A percentile compares a stretch with the other conserved stretches of the same genome.
phyloP scores from a whole-genome alignment of 495 filamentous ascomycete genomes.

The Thermothielavioides terrestris region DNA sequence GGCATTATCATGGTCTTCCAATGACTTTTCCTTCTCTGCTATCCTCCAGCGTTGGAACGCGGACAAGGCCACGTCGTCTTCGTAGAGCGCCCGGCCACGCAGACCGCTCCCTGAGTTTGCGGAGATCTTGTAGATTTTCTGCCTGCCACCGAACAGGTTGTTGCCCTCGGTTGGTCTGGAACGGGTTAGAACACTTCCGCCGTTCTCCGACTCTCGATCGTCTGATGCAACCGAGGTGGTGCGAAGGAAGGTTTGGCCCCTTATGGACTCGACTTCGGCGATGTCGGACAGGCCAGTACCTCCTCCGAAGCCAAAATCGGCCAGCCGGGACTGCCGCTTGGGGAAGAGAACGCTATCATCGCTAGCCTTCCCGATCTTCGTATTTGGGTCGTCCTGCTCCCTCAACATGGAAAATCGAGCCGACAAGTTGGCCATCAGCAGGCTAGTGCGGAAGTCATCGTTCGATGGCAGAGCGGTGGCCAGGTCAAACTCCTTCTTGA shows the following conservation, averaged over 20 bases:
- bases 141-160: conserved; percentile 87
- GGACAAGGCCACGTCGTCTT: conserved; percentile 73
- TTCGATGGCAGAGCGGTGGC: conserved; percentile 63
- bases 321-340: conserved; percentile 65
- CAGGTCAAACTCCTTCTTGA: conserved; percentile 62
- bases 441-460: conserved; percentile 93
- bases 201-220: conserved; percentile 43
- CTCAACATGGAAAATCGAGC: conserved; percentile 93
- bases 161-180: conserved; percentile 84
- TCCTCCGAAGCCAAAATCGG: conserved; percentile 40
- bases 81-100: conserved; percentile 68
- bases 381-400: conserved; percentile 84
- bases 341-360: conserved; percentile 87
- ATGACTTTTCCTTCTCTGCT: conserved; percentile 45
- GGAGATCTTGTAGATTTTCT: conserved; percentile 91
- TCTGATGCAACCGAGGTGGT: conserved; percentile 54
- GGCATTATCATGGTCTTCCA: conserved; percentile 32
- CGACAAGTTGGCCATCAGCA: conserved; percentile 90
- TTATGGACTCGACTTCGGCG: conserved; percentile 76
- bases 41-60: conserved; percentile 63
- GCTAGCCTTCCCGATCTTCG: conserved; percentile 82
- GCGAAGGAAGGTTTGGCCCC: conserved; percentile 44
- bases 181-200: conserved; percentile 71
- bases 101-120: conserved; percentile 46
- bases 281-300: conserved; percentile 66